These are phyloP conservation scores for Acanthamoeba rhysodes DNA, from an alignment of 208 protist species.

Conservation along the genomic window DNA sequence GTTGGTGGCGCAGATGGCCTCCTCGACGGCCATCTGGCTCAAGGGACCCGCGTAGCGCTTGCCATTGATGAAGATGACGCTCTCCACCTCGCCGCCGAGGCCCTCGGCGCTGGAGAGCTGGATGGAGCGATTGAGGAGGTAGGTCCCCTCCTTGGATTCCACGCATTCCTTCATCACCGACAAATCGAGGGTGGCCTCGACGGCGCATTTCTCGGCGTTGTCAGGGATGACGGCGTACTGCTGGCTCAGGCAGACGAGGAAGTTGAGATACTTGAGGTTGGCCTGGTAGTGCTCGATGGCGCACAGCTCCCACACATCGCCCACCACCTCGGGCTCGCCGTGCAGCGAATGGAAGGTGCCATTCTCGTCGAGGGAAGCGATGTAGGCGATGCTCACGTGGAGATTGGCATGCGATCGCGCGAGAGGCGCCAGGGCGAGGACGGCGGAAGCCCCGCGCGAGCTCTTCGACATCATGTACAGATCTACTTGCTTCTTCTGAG, in stretches of 20 bases:
- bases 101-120: not conserved
- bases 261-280: not conserved
- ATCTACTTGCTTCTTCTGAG: not conserved
- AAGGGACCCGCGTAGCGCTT: not conserved
- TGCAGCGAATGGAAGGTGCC: not conserved
- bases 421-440: not conserved
- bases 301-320: conserved; percentile 29
- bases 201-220: not conserved
- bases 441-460: not conserved
- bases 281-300: conserved; percentile 11
- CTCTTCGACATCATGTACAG: conserved; percentile 40
- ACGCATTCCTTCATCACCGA: conserved; percentile 10
- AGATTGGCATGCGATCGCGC: conserved; percentile 1
- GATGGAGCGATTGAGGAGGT: not conserved
- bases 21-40: not conserved
- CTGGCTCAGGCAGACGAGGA: conserved; percentile 29
- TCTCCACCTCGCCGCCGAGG: not conserved
- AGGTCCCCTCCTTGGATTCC: not conserved
- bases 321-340: not conserved
- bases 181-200: not conserved
- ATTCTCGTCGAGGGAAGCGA: not conserved
- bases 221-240: not conserved
- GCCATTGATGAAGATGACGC: conserved; percentile 21
- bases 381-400: not conserved
- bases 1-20: not conserved